Evolutionary conservation across 2,329 filamentous ascomycete species (phyloP).

Genomic region (Plectosphaerella sp.): DNA sequence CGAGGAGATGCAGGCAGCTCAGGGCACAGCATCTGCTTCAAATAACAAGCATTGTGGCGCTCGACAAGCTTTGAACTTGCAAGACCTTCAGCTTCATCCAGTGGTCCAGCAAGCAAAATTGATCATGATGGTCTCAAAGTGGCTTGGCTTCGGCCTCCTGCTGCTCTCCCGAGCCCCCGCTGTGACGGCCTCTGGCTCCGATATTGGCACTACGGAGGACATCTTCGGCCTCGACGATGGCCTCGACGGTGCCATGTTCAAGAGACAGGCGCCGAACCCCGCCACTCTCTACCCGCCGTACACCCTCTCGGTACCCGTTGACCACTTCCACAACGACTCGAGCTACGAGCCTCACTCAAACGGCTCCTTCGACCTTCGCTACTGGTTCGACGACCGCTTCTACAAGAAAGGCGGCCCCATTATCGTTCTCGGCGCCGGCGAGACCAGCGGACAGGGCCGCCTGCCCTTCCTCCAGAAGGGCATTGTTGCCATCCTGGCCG

Average conservation of each 20-base stretch:
- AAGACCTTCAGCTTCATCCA: not conserved
- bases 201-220: not conserved
- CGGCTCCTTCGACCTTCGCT: conserved; percentile 65
- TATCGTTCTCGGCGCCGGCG: conserved; percentile 70
- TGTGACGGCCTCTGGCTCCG: not conserved
- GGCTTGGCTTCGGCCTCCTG: not conserved
- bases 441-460: conserved; percentile 59
- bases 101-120: not conserved
- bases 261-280: not conserved
- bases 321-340: conserved; percentile 80
- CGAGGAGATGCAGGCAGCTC: not conserved
- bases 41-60: not conserved
- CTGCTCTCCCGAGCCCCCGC: not conserved
- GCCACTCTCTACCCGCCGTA: conserved; percentile 26
- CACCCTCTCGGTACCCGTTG: conserved; percentile 51
- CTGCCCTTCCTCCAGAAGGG: conserved; percentile 73
- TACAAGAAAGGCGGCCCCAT: conserved; percentile 77
- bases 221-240: not conserved
- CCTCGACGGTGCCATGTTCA: not conserved
- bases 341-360: conserved; percentile 73
- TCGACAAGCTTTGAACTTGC: not conserved
- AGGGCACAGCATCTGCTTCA: not conserved
- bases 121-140: not conserved
- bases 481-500: conserved; percentile 65
- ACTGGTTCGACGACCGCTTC: conserved; percentile 76